phyloP scores from a whole-genome alignment of 352 stramenopile genomes.

The Phytophthora hybrid region DNA sequence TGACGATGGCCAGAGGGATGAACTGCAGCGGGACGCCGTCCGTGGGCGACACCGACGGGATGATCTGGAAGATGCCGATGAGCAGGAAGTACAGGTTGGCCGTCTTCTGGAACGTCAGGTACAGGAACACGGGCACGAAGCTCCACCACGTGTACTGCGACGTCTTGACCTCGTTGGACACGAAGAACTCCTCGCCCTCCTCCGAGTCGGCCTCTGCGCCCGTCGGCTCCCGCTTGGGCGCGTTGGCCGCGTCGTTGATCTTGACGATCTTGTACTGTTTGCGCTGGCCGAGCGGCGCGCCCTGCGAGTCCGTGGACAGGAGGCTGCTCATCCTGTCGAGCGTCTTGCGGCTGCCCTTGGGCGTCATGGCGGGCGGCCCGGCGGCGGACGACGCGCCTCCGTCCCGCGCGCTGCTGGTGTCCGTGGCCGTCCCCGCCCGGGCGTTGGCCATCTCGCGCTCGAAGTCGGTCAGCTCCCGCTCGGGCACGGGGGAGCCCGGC shows the following conservation, averaged over 20 bases:
- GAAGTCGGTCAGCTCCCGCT: slow-evolving; percentile 56
- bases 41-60: slow-evolving; percentile 83
- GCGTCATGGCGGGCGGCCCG: slow-evolving; percentile 33
- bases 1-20: slow-evolving; percentile 82
- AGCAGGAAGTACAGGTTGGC: slow-evolving; percentile 91
- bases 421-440: slow-evolving; percentile 16
- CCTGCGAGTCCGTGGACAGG: slow-evolving; percentile 67
- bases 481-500: slow-evolving; percentile 31
- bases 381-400: neutral
- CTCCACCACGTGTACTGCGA: slow-evolving; percentile 92
- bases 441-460: slow-evolving; percentile 57
- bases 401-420: slow-evolving; percentile 26
- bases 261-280: slow-evolving; percentile 80
- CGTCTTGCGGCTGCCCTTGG: slow-evolving; percentile 41
- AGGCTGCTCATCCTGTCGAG: slow-evolving; percentile 62
- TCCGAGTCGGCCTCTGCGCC: slow-evolving; percentile 20
- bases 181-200: slow-evolving; percentile 55
- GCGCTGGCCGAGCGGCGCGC: slow-evolving; percentile 9
- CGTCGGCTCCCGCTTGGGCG: slow-evolving; percentile 24
- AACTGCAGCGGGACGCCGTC: slow-evolving; percentile 87
- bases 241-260: slow-evolving; percentile 69
- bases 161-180: slow-evolving; percentile 85
- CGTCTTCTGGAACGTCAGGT: slow-evolving; percentile 89
- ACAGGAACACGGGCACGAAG: slow-evolving; percentile 89
- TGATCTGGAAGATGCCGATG: slow-evolving; percentile 91